phyloP scores from a whole-genome alignment of 108 stramenopile species.

The Skeletonema marinoi region DNA sequence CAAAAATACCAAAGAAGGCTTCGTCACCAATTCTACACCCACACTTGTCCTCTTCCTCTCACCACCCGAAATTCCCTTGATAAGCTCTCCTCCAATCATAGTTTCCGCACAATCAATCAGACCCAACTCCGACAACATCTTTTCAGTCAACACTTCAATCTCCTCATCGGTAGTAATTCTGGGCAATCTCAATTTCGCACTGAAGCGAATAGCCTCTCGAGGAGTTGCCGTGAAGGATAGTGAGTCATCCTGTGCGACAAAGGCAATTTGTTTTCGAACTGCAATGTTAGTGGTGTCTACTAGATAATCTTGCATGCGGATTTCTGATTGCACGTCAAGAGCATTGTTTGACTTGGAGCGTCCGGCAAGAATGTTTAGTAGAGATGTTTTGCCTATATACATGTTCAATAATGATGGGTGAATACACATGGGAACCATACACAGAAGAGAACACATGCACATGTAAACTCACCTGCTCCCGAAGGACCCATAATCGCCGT shows the following conservation, averaged over 20 bases:
- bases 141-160: constrained; percentile 58
- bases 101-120: constrained; percentile 70
- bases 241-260: constrained; percentile 86
- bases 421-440: too few relatives aligned
- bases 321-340: constrained; percentile 55
- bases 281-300: constrained; percentile 72
- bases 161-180: constrained; percentile 57
- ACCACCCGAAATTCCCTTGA: constrained; percentile 80
- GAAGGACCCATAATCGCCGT: constrained; percentile 81
- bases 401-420: too few relatives aligned
- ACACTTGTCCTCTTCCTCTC: constrained; percentile 77
- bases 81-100: constrained; percentile 66
- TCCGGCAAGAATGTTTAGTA: constrained; percentile 84
- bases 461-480: constrained; percentile 24
- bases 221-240: constrained; percentile 83
- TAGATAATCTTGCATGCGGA: constrained; percentile 63
- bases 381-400: constrained; percentile 71
- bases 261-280: constrained; percentile 81
- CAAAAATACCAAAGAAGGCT: constrained; percentile 70
- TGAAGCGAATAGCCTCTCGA: constrained; percentile 84
- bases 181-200: constrained; percentile 79
- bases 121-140: constrained; percentile 82
- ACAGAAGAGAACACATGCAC: not conserved
- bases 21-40: constrained; percentile 77
- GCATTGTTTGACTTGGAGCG: constrained; percentile 42